Base-by-base conservation (phyloP, 2,329 filamentous ascomycete species). In the Aspergillus pseudoviridinutans region DNA sequence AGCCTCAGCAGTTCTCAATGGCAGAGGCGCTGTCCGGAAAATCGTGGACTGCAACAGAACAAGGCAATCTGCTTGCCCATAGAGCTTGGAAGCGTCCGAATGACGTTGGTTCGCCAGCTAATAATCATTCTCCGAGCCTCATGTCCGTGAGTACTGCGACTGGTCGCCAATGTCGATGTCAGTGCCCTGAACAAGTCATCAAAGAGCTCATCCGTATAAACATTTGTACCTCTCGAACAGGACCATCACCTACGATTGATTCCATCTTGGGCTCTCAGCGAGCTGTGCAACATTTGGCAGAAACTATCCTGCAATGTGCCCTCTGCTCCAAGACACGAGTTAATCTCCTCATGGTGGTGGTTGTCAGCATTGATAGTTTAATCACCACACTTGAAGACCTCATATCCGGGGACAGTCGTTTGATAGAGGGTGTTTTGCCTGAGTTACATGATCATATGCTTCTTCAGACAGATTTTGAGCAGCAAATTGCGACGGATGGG, bases 301-400 rank as follows among this genome's bases (percentile, higher is more conserved):
- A 72, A 24, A 64, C 61, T 1, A 68, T 72, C 20, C 58, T 73
- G 12, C 66, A 68, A 42, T 73, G 71, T 53, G 56, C 51, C 25
- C 41, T 64, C 10, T 72, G 70, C 53, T 66, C 60, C 6, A 63
- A 64, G 14, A 60, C 61, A 3, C 61, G 65, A 47, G 57, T 62
- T 5, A 66, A 69, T 12, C 57, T 71, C 27, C 63, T 73, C 14
- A 72, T 70, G 59, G 51, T 71, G 5, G 61, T 71, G 4, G 60
- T 71, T 14, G 61, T 72, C 46, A 64, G 64, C 1, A 70, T 72
- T 38, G 71, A 73, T 47, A 67, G 64, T 46, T 53, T 71, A 17
- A 56, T 70, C 2, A 65, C 63, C 1, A 60, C 61, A 2, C 59
- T 73, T 1, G 70, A 71, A 50, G 50, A 56, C 3, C 64, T 65